Evolutionary conservation across 2,329 filamentous ascomycete genomes (phyloP).

Genomic region (Aspergillus aculeatinus): DNA sequence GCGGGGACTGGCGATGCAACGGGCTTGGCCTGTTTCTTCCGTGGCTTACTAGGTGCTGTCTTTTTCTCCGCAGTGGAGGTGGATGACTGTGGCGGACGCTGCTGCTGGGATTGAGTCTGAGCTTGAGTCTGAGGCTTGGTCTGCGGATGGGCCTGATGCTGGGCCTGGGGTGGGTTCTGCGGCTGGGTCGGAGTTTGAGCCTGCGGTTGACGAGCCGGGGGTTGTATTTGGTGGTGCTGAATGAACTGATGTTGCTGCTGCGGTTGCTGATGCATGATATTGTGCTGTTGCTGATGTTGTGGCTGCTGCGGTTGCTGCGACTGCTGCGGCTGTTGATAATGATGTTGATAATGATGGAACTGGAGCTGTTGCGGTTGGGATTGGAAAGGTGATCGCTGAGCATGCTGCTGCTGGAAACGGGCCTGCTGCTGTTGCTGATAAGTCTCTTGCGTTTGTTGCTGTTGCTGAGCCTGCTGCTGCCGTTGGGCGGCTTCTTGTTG

Average conservation of each 20-base stretch:
- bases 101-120: slow-evolving; percentile 4
- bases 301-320: slow-evolving; percentile 4
- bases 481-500: slow-evolving; percentile 20
- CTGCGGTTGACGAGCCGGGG: neutral
- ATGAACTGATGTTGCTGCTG: slow-evolving; percentile 22
- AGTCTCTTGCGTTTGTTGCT: slow-evolving; percentile 17
- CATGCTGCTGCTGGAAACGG: slow-evolving; percentile 20
- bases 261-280: slow-evolving; percentile 13
- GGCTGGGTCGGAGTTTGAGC: neutral
- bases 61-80: slow-evolving; percentile 16
- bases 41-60: slow-evolving; percentile 9
- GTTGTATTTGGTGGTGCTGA: slow-evolving; percentile 19
- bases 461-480: slow-evolving; percentile 19
- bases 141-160: neutral
- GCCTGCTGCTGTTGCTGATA: slow-evolving; percentile 20
- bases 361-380: slow-evolving; percentile 12
- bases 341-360: slow-evolving; percentile 8
- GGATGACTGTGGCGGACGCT: slow-evolving; percentile 16
- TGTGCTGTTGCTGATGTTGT: slow-evolving; percentile 16
- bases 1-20: slow-evolving; percentile 8
- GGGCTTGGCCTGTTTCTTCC: slow-evolving; percentile 14
- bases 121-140: neutral
- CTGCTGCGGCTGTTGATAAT: slow-evolving; percentile 10
- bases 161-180: slow-evolving; percentile 4
- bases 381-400: slow-evolving; percentile 16